Conservation (phyloP, 768 basidiomycete species). For the Cantharellus anzutake region DNA sequence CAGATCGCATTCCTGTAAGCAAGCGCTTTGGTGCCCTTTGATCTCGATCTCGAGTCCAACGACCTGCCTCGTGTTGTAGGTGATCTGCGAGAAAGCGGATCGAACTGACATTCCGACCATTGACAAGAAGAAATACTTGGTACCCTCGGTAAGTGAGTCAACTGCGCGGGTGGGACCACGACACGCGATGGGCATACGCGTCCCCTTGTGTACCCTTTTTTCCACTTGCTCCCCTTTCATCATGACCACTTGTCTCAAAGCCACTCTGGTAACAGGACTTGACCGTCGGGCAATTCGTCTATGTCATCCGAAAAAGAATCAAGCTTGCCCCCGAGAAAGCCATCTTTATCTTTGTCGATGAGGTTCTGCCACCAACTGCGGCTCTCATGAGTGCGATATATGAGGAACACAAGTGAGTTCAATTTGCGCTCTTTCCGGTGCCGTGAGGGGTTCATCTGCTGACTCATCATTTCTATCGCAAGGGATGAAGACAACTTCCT, state of each 20-base stretch:
- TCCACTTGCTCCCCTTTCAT: neutral
- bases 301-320: constrained; percentile 99
- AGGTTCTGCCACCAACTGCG: constrained; percentile 93
- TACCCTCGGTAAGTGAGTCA: constrained; percentile 60
- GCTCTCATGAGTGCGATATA: constrained; percentile 98
- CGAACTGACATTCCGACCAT: constrained; percentile 96
- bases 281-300: constrained; percentile 87
- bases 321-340: constrained; percentile 99
- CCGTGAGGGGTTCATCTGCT: too few relatives aligned
- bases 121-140: constrained; percentile 99
- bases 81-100: constrained; percentile 99
- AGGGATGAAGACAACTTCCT: constrained; percentile 99
- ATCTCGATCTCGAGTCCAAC: neutral
- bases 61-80: constrained; percentile 27
- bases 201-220: too few relatives aligned
- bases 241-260: neutral
- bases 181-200: too few relatives aligned
- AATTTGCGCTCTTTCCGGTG: neutral
- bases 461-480: neutral
- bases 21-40: neutral
- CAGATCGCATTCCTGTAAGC: constrained; percentile 91
- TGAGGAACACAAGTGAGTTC: constrained; percentile 93
- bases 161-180: neutral
- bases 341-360: constrained; percentile 99
- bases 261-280: neutral